A percentile compares a stretch with the other conserved stretches of the same genome.
Evolutionary conservation across 1,139 yeast genomes (phyloP).

Genomic region (Candida tetrigidarum): DNA sequence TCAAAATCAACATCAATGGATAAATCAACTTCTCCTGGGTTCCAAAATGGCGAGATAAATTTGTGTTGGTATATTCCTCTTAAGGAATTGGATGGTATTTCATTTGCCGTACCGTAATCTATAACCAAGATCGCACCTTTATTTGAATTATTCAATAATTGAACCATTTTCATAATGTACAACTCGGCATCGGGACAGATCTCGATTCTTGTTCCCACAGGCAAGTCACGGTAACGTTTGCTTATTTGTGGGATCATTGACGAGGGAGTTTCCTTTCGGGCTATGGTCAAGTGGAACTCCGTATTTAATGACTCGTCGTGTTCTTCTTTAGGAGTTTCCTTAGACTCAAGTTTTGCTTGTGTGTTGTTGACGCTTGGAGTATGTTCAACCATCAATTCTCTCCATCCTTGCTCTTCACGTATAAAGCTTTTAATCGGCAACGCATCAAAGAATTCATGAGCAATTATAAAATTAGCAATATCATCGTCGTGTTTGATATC

Average conservation of each 20-base stretch:
- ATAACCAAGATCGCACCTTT: conserved; percentile 70
- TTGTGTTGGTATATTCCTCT: conserved; percentile 77
- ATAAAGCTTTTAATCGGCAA: conserved; percentile 76
- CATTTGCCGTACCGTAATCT: conserved; percentile 74
- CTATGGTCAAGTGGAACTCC: conserved; percentile 61
- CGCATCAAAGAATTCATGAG: conserved; percentile 91
- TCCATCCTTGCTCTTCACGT: conserved; percentile 75
- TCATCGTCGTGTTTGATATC: conserved; percentile 44
- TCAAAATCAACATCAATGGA: conserved; percentile 85
- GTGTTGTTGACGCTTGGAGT: conserved; percentile 46
- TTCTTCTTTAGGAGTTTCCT: conserved; percentile 13
- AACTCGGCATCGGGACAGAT: conserved; percentile 76
- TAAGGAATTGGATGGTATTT: conserved; percentile 60
- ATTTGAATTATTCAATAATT: conserved; percentile 40
- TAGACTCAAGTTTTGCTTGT: conserved; percentile 32
- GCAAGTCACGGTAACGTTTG: conserved; percentile 56
- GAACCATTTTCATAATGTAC: conserved; percentile 50
- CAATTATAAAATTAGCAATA: conserved; percentile 65
- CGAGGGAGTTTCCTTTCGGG: conserved; percentile 67
- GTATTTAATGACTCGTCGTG: conserved; percentile 31
- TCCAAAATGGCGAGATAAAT: conserved; percentile 74
- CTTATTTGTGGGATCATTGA: conserved; percentile 60
- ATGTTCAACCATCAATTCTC: conserved; percentile 72
- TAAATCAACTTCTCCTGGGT: conserved; percentile 81
- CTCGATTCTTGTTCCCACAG: conserved; percentile 65